Base-by-base conservation (phyloP, 1,284 basidiomycete genomes). In the Peniophora sp. region DNA sequence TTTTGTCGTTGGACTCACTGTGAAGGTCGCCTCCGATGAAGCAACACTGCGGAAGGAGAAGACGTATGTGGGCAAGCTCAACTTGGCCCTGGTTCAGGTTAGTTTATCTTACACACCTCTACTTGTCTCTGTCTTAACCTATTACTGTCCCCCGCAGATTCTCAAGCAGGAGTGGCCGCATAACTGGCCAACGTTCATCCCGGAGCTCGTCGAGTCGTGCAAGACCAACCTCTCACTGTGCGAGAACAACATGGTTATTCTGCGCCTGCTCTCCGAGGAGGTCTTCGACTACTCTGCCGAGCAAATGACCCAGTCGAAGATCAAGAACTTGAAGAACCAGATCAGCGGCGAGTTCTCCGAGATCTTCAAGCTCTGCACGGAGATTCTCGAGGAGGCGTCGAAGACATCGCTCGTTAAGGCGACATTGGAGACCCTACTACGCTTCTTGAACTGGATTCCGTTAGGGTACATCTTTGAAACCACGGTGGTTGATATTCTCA, bases 81-180 rank as follows among this genome's bases (percentile, higher is more conserved):
- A 99, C 68, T 78, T 98, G 47, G 94, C 96, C 24, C 78, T 99
- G 41, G 92, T 99, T 50, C 92, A 96, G 74, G 92, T 91, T 55
- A 53, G 79, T 69, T 44, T 36, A 10, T 36, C n/a, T n/a, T 36
- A 36, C 10, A 36, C n/a, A 39, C 11, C 43, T 43, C 44, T 34
- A 39, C 45, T 24, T 54, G 59, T 53, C 60, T 49, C 48, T 36
- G n/a, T 25, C 38, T 41, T 17, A 22, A 41, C 44, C 44, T 47
- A 23, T 49, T 27, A 52, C 49, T 43, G 19, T 50, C 24, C 22
- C 24, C 32, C 25, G n/a, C 64, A 98, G 92, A 97, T 99, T 56
- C 76, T 99, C 59, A 99, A 99, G 72, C 97, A 99, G 75, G 97
- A 98, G 66, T 99, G 97, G 97, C 97, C 96, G 19, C 93, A 98